Percentiles rank a stretch among this genome's conserved stretches.
These are phyloP conservation scores for Leccinum fallax DNA, from an alignment of 1,284 basidiomycete genomes.

Conservation along the genomic window DNA sequence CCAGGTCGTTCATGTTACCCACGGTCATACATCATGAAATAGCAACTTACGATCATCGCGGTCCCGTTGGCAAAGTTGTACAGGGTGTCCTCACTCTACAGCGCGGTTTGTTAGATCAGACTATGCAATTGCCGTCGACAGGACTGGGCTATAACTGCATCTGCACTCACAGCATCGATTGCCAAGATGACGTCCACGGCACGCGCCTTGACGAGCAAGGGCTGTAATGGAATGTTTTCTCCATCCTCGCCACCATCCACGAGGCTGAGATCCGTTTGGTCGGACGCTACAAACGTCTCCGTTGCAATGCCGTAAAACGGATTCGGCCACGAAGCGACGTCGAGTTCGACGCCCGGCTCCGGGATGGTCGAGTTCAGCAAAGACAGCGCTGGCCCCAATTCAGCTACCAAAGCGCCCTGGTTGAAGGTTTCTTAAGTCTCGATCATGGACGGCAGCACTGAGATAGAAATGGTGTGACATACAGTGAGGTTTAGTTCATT, in stretches of 20 bases:
- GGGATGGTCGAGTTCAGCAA: constrained; percentile 28
- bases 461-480: constrained; percentile 10
- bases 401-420: constrained; percentile 21
- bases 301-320: not conserved
- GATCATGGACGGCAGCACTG: constrained; percentile 36
- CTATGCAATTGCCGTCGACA: not conserved
- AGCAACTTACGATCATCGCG: constrained; percentile 43
- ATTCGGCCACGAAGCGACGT: not conserved
- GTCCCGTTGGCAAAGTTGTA: constrained; percentile 43
- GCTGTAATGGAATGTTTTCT: not conserved
- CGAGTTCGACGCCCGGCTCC: constrained; percentile 8
- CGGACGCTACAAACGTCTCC: not conserved
- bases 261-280: not conserved
- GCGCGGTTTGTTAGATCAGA: not conserved
- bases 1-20: not conserved
- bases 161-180: not conserved
- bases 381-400: constrained; percentile 27
- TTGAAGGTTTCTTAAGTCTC: not conserved
- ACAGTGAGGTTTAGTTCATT: constrained; percentile 40
- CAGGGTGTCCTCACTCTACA: constrained; percentile 26
- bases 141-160: not conserved
- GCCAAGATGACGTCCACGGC: not conserved
- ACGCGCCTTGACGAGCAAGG: not conserved
- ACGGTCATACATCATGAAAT: not conserved
- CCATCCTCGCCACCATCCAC: not conserved